Evolutionary conservation across 108 stramenopile genomes (phyloP).

Genomic region (Skeletonema costatum): DNA sequence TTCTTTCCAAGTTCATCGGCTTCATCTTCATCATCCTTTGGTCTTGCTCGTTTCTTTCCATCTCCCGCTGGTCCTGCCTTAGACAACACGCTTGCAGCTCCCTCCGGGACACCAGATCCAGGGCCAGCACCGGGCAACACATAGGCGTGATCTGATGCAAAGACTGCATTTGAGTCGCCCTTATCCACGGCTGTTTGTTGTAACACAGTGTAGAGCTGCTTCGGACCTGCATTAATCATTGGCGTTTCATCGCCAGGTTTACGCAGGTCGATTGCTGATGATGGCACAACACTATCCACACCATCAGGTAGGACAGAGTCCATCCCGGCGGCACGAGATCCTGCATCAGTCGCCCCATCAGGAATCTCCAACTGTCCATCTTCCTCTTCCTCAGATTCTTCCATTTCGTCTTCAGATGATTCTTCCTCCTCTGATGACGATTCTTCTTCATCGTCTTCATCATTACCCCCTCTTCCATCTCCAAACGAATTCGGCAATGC

Average conservation of each 20-base stretch:
- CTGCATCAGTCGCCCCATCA: slow-evolving; percentile 1
- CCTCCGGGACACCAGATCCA: slow-evolving; percentile 58
- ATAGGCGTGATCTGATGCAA: slow-evolving; percentile 79
- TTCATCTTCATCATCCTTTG: slow-evolving; percentile 80
- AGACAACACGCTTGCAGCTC: slow-evolving; percentile 77
- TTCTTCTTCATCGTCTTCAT: slow-evolving; percentile 74
- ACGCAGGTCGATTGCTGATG: slow-evolving; percentile 71
- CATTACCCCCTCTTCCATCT: slow-evolving; percentile 56
- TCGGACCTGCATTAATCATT: slow-evolving; percentile 50
- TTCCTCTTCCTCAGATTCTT: slow-evolving; percentile 66
- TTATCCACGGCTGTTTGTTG: slow-evolving; percentile 55
- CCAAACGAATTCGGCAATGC: slow-evolving; percentile 67
- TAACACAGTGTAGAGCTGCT: slow-evolving; percentile 84
- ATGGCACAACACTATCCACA: slow-evolving; percentile 67
- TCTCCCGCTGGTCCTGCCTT: slow-evolving; percentile 59
- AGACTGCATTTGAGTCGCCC: slow-evolving; percentile 58
- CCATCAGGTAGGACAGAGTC: slow-evolving; percentile 60
- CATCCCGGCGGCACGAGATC: slow-evolving; percentile 24
- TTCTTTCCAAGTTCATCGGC: slow-evolving; percentile 80
- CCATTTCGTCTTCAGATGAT: slow-evolving; percentile 57
- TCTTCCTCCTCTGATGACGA: slow-evolving; percentile 53
- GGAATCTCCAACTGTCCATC: slow-evolving; percentile 29
- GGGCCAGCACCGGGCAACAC: slow-evolving; percentile 66
- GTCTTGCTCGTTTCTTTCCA: slow-evolving; percentile 53
- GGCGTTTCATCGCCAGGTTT: slow-evolving; percentile 87